These are phyloP conservation scores for Chaetoceros tenuissimus DNA, from an alignment of 108 stramenopile genomes.

Conservation along the genomic window DNA sequence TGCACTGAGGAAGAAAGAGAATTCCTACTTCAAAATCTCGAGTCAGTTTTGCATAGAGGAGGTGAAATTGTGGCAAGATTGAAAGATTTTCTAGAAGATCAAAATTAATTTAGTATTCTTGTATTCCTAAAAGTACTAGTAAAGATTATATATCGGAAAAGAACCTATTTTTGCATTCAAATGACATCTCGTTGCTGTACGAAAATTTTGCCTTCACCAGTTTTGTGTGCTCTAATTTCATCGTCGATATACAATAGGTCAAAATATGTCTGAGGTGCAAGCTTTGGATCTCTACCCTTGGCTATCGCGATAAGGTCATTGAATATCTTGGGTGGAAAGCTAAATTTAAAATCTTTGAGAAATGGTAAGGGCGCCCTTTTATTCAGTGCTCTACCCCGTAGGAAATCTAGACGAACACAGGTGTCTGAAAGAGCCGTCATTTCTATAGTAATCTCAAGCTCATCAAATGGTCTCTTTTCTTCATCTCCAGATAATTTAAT, in stretches of 20 bases:
- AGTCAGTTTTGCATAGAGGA: no score
- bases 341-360: constrained; percentile 11
- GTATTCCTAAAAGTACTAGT: no score
- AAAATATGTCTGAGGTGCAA: constrained; percentile 26
- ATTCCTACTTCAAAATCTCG: no score
- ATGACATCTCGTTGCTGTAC: constrained; percentile 29
- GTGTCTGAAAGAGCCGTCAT: constrained; percentile 12
- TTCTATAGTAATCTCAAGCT: constrained; percentile 22
- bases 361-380: constrained; percentile 29
- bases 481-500: constrained; percentile 20
- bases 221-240: constrained; percentile 31
- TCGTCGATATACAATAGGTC: constrained; percentile 37
- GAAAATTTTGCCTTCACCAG: constrained; percentile 37
- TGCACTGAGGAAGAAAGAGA: no score
- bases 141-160: no score
- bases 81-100: no score
- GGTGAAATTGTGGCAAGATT: no score
- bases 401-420: constrained; percentile 9
- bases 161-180: no score
- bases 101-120: no score
- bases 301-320: constrained; percentile 2
- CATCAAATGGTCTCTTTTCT: constrained; percentile 5
- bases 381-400: constrained; percentile 17
- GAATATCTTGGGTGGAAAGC: constrained; percentile 5
- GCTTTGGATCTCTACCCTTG: constrained; percentile 13